A percentile compares a stretch with the other conserved stretches of the same genome.
Evolutionary conservation across 352 stramenopile genomes (phyloP).

Genomic region (Globisporangium rhizosaccharum): DNA sequence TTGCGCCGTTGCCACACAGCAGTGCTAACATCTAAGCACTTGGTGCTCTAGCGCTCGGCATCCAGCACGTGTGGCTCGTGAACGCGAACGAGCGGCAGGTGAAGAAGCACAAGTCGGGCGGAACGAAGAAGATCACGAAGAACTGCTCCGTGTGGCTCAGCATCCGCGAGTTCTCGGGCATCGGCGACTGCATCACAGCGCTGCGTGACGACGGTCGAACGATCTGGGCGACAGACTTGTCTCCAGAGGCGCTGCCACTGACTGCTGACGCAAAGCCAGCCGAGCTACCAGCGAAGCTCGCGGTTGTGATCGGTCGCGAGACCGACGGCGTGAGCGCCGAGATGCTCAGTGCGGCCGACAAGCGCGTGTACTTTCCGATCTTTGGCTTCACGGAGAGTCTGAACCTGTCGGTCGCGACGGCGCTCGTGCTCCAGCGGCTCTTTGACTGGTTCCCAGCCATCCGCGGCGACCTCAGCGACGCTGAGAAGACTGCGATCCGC

Average conservation of each 20-base stretch:
- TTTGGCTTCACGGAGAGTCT: conserved; percentile 92
- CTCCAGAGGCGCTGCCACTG: conserved; percentile 59
- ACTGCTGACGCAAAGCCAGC: conserved; percentile 30
- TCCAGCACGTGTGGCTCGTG: conserved; percentile 90
- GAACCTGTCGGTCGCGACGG: conserved; percentile 91
- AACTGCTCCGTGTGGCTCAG: conserved; percentile 82
- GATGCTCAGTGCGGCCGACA: conserved; percentile 84
- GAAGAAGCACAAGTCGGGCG: conserved; percentile 55
- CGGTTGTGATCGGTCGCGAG: conserved; percentile 92
- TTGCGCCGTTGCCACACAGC: not conserved
- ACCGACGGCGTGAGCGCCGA: conserved; percentile 86
- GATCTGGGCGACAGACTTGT: conserved; percentile 91
- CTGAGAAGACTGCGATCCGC: conserved; percentile 47
- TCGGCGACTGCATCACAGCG: conserved; percentile 68
- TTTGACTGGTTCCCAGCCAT: conserved; percentile 69
- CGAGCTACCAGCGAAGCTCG: conserved; percentile 80
- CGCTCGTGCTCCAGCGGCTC: conserved; percentile 88
- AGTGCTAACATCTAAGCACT: too few relatives aligned
- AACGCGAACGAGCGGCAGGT: conserved; percentile 55
- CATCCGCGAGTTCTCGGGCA: conserved; percentile 82
- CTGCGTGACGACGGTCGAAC: conserved; percentile 53
- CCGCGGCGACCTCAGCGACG: conserved; percentile 43
- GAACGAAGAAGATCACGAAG: conserved; percentile 75
- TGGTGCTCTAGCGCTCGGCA: conserved; percentile 53
- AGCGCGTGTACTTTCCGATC: conserved; percentile 91